Evolutionary conservation across 1,139 yeast species (phyloP).

Genomic region (Arxiozyma telluris): DNA sequence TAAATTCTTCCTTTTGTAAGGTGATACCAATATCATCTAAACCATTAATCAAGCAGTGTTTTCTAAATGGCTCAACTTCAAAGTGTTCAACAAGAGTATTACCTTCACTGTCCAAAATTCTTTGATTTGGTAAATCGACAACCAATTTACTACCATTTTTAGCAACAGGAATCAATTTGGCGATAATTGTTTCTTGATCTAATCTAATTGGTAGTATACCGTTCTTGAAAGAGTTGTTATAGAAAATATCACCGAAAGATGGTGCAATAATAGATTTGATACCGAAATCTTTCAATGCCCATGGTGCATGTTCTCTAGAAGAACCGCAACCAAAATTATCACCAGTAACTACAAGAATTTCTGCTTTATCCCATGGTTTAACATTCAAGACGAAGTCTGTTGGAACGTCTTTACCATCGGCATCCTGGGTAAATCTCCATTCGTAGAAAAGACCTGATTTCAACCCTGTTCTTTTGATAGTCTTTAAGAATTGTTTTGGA

Average conservation of each 20-base stretch:
- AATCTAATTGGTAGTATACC: slow-evolving; percentile 87
- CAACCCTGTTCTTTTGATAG: slow-evolving; percentile 94
- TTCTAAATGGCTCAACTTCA: slow-evolving; percentile 84
- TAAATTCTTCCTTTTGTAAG: slow-evolving; percentile 75
- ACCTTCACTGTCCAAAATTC: slow-evolving; percentile 60
- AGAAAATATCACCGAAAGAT: slow-evolving; percentile 95
- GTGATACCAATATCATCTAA: slow-evolving; percentile 96
- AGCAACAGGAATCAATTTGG: slow-evolving; percentile 73
- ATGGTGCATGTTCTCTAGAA: slow-evolving; percentile 98
- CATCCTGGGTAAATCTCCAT: slow-evolving; percentile 63
- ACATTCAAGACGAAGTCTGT: slow-evolving; percentile 87
- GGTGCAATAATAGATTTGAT: slow-evolving; percentile 94
- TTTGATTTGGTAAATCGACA: slow-evolving; percentile 80
- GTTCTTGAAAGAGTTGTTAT: slow-evolving; percentile 92
- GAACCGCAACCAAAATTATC: slow-evolving; percentile 99
- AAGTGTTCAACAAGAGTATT: slow-evolving; percentile 72
- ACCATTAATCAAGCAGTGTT: slow-evolving; percentile 89
- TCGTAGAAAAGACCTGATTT: slow-evolving; percentile 84
- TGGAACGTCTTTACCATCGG: slow-evolving; percentile 63
- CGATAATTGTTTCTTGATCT: slow-evolving; percentile 61
- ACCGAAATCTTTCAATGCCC: slow-evolving; percentile 98
- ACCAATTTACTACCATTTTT: slow-evolving; percentile 61
- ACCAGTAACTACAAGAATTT: slow-evolving; percentile 85
- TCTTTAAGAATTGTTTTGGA: slow-evolving; percentile 95
- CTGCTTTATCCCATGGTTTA: slow-evolving; percentile 70